Percentiles rank a stretch among this genome's conserved stretches.
These are phyloP conservation scores for Discostella stelligera DNA, from an alignment of 352 stramenopile genomes.

Conservation along the genomic window DNA sequence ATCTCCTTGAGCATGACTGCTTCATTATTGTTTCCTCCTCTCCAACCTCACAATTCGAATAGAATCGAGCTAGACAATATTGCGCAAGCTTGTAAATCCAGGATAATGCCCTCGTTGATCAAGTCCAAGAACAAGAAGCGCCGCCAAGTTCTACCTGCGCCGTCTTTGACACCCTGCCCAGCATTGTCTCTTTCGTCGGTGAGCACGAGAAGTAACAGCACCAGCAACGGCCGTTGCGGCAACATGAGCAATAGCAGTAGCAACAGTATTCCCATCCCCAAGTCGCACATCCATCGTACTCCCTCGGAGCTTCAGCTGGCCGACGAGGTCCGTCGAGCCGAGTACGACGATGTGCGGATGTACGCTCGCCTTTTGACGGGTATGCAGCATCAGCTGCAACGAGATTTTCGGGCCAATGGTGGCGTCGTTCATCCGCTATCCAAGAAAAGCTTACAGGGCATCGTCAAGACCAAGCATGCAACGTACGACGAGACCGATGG, in stretches of 20 bases:
- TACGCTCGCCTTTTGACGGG: constrained; percentile 42
- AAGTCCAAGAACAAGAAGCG: constrained; percentile 1
- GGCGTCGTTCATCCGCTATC: constrained; percentile 23
- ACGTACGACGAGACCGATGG: constrained; percentile 17
- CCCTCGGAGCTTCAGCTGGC: constrained; percentile 42
- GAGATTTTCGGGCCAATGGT: not conserved
- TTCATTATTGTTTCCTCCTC: not conserved
- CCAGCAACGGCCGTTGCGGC: not conserved
- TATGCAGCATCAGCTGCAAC: constrained; percentile 26
- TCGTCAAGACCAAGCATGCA: constrained; percentile 36
- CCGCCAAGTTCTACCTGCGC: constrained; percentile 3
- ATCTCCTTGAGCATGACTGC: not conserved
- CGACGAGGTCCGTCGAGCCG: constrained; percentile 30
- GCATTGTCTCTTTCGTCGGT: not conserved
- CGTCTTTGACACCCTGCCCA: not conserved
- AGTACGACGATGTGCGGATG: constrained; percentile 44
- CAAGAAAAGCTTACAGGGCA: constrained; percentile 25
- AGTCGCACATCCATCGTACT: constrained; percentile 45
- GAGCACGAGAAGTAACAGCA: not conserved
- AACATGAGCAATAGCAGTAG: not conserved
- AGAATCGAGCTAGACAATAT: not conserved
- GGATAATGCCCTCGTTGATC: not conserved
- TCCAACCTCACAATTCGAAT: not conserved
- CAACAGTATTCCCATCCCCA: constrained; percentile 27
- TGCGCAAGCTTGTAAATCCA: not conserved